Conservation (phyloP, 2,329 filamentous ascomycete species). For the Fusarium pininemorale region DNA sequence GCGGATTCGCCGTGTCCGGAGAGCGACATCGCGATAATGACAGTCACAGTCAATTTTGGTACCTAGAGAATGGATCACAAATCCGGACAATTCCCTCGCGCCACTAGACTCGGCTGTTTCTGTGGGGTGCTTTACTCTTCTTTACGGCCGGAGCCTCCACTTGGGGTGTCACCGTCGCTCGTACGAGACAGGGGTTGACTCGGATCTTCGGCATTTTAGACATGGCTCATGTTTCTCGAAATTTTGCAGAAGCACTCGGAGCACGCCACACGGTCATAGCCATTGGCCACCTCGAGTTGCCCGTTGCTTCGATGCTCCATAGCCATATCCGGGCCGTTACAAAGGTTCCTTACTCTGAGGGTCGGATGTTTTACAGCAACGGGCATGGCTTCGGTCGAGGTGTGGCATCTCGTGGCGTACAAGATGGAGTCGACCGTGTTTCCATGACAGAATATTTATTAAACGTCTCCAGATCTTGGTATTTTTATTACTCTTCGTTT, state of each 20-base stretch:
- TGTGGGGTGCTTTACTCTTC: constrained; percentile 24
- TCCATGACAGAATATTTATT: constrained; percentile 34
- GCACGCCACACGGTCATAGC: constrained; percentile 8
- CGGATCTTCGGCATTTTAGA: constrained; percentile 35
- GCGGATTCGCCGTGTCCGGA: constrained; percentile 11
- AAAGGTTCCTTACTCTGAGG: constrained; percentile 35
- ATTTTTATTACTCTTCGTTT: constrained; percentile 24
- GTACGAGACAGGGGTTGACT: constrained; percentile 31
- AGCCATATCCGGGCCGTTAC: constrained; percentile 33
- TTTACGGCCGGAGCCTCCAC: constrained; percentile 3
- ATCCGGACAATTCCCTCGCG: constrained; percentile 14
- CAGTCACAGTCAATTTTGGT: neutral
- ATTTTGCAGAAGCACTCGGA: constrained; percentile 19
- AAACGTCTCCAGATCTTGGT: constrained; percentile 25
- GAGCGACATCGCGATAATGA: constrained; percentile 3
- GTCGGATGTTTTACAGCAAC: constrained; percentile 33
- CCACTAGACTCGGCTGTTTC: constrained; percentile 16
- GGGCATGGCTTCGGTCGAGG: constrained; percentile 11
- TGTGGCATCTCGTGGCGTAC: neutral
- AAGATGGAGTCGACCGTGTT: neutral
- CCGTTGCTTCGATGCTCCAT: constrained; percentile 1
- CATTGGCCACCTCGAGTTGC: constrained; percentile 14
- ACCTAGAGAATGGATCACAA: neutral
- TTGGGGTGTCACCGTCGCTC: constrained; percentile 19
- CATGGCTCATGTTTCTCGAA: constrained; percentile 40